Base-by-base conservation (phyloP, 768 basidiomycete genomes). In the Lentinula lateritia region DNA sequence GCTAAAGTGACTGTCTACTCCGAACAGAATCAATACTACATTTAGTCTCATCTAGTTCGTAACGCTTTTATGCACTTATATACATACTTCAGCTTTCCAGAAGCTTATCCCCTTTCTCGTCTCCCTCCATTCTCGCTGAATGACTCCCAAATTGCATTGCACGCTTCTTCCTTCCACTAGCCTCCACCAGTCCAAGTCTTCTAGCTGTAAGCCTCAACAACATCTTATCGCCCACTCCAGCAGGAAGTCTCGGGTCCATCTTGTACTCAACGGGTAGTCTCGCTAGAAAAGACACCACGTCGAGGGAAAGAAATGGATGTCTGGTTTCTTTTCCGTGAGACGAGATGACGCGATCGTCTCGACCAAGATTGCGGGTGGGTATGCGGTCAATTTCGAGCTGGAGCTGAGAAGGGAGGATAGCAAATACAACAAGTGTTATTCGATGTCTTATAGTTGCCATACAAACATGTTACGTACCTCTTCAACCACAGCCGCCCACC, bases 81-180 rank as follows among this genome's bases (percentile, higher is more conserved):
- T 50, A 64, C 12, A 46, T 13, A 64, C 54, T 35, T 41, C 8
- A 42, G 6, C 35, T 69, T 55, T 76, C 70, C 66, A 80, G 64
- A 7, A 69, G 62, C 20, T 67, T 68, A 69, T 86, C 83, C 1
- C 89, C 90, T 41, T 81, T 80, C 61, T 72, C 74, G 52, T 84
- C 83, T 2, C 84, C 87, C 16, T 88, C 86, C 92, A 94, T 93
- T 62, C 91, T 77, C 16, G 92, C 92, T 35, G 92, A 90, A 73
- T 87, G 86, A 67, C 84, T 91, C 16, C 96, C 96, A 75, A 99
- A 99, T 68, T 98, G 97, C 91, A 98, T 97, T 13, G 97, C 97
- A 62, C 91, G 73, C 75, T 99, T 99, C 71, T 90, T 94, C 64
- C 92, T 78, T 57, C 66, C 62, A 63, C 90, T 89, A 5, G 93